Evolutionary conservation across 169 alveolate genomes (phyloP), one percentile per base, ranked within the genome.

Genomic region (Plasmodium coatneyi): DNA sequence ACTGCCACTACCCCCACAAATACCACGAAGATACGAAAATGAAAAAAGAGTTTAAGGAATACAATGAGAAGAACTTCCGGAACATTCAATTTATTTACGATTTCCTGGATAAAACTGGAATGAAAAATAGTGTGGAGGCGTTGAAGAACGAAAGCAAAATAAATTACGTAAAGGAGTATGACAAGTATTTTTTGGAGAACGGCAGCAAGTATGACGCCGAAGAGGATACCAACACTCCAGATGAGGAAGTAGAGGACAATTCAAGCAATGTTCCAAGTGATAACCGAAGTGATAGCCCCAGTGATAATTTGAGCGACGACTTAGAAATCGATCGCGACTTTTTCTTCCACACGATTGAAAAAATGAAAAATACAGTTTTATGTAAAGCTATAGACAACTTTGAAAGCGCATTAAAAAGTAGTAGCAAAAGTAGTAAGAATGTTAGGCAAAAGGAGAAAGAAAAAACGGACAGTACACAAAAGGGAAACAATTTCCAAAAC

Each of bases 101-200:
- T 79, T 87, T 87, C 66, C 66, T 87, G 82, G 82, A 87, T 28
- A 79, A 76, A 52, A 39, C 56, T 56, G 93, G 93, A 87, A 87
- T 87, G 93, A 66, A 87, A 60, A 87, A 79, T 36, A 87, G 93
- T 66, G 39, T 87, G 41, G 54, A 80, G 30, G 90, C 71, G 16
- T 49, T 87, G 56, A 87, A 60, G 81, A 87, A 87, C 19, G 93
- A 87, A 66, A 87, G 93, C 70, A 87, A 87, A 79, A 87, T 87
- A 39, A 80, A 87, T 87, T 87, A 76, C 82, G 78, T 87, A 60
- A 56, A 66, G 56, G 89, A 79, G 12, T 87, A 87, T 79, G 93
- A 76, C 52, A 28, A 52, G 7, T 87, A 87, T 87, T 66, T 83
- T 52, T 60, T 87, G 22, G 83, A 72, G 71, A 56, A 87, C 7